Evolutionary conservation across 1,284 basidiomycete genomes (phyloP).

Genomic region (Cutaneotrichosporon sp.): DNA sequence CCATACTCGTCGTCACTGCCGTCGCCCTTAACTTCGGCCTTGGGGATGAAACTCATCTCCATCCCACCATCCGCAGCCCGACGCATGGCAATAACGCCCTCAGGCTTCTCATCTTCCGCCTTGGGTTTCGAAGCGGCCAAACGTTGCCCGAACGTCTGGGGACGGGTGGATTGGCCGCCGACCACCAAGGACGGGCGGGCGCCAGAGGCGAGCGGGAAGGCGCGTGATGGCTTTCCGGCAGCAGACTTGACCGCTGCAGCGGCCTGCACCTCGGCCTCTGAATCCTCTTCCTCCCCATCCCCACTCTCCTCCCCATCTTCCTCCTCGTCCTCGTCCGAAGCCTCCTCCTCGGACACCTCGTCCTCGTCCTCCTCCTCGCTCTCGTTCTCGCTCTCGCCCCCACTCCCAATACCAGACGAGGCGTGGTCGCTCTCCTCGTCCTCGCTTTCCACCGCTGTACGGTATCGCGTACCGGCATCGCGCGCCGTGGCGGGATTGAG

Average conservation of each 20-base stretch:
- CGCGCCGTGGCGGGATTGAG: constrained; percentile 79
- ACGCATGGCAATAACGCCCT: constrained; percentile 47
- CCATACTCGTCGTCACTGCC: constrained; percentile 45
- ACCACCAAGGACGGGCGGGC: constrained; percentile 40
- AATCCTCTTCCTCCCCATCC: constrained; percentile 59
- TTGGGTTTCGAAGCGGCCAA: constrained; percentile 34
- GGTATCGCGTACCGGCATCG: constrained; percentile 49
- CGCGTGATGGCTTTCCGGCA: constrained; percentile 24
- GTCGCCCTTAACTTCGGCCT: constrained; percentile 27
- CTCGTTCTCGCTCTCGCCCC: constrained; percentile 37
- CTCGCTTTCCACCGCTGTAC: constrained; percentile 84
- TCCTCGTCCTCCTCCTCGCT: constrained; percentile 40
- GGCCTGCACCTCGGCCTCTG: constrained; percentile 54
- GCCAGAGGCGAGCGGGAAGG: constrained; percentile 28
- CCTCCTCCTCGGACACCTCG: constrained; percentile 26
- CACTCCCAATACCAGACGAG: constrained; percentile 63
- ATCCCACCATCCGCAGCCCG: constrained; percentile 54
- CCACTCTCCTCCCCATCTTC: constrained; percentile 48
- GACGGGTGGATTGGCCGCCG: constrained; percentile 29
- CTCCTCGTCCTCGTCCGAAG: constrained; percentile 45
- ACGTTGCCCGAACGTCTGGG: constrained; percentile 51
- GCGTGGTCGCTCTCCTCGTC: constrained; percentile 79
- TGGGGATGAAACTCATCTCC: constrained; percentile 57
- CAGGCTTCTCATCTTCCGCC: constrained; percentile 27
- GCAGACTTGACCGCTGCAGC: constrained; percentile 48